Conservation (phyloP, 352 stramenopile species). For the Phytophthora capsici region DNA sequence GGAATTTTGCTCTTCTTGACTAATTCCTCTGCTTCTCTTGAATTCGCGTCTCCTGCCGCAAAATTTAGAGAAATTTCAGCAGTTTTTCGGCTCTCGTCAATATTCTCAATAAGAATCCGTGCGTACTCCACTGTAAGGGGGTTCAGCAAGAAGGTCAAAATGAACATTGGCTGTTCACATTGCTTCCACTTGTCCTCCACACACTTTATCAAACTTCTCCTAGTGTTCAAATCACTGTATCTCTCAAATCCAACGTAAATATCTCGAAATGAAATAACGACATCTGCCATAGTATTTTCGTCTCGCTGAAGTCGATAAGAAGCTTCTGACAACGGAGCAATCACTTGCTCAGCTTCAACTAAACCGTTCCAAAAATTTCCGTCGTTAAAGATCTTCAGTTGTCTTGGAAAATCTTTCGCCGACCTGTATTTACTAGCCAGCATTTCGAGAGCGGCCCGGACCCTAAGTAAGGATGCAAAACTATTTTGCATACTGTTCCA, state of each 20-base stretch:
- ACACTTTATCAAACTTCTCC: neutral
- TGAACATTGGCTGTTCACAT: slow-evolving; percentile 1
- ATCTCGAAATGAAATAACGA: neutral
- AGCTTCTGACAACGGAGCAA: neutral
- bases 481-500: slow-evolving; percentile 10
- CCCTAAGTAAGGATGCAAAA: slow-evolving; percentile 2
- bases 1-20: neutral
- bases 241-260: neutral
- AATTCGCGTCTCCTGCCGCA: too few species aligned
- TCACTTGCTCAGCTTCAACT: neutral
- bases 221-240: neutral
- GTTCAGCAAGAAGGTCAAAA: neutral
- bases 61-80: neutral
- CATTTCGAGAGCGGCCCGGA: neutral
- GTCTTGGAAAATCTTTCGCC: neutral
- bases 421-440: neutral
- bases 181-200: neutral
- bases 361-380: neutral
- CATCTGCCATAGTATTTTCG: neutral
- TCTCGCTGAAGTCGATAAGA: neutral
- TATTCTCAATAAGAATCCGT: neutral
- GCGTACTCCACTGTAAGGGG: neutral
- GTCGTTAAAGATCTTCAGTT: neutral
- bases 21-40: too few species aligned
- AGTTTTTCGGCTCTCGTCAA: neutral